Base-by-base conservation (phyloP, 2,329 filamentous ascomycete species). In the Herpotrichia juniperi region DNA sequence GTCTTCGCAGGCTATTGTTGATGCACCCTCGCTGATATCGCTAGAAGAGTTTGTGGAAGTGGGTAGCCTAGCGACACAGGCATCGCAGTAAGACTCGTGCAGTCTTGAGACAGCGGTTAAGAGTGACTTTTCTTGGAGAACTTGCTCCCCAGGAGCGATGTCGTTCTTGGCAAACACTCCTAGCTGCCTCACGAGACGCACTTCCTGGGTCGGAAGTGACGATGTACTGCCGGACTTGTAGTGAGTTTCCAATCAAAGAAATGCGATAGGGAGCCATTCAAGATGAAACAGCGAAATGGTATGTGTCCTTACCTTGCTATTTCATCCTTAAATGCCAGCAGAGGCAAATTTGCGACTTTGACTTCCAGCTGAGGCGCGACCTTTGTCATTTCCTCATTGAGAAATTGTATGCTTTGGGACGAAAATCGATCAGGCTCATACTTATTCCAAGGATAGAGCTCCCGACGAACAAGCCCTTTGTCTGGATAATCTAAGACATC, bases 121-220 rank as follows among this genome's bases (percentile, higher is more conserved):
- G 7, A 96, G 82, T 8, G 92, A 94, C 54, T 88, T 90, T 68
- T 99, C 94, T 42, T 84, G 79, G 25, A 99, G 81, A 1, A 97
- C 86, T 5, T 82, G 79, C 69, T 96, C 89, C 9, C 89, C 90
- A 0, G 91, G 85, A 0, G 79, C 76, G 31, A 97, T 90, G 59
- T 96, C 87, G 57, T 90, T 83, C 62, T 86, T 90, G 7, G 93
- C 93, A 70, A 97, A 97, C 3, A 99, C 82, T 4, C 94, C 94
- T 0, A 99, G 83, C 73, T 99, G 94, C 54, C 84, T 83, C 61
- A 86, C 87, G 4, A 83, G 87, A 19, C 8, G 80, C 16, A 77
- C 14, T 81, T 81, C 34, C 77, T 76, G n/a, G 80, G 77, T 58
- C 78, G 79, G 22, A 66, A 67, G 53, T 81, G 78, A 48, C 24